Conservation (phyloP, 441 rosid species). For the Arabidopsis lyrata region DNA sequence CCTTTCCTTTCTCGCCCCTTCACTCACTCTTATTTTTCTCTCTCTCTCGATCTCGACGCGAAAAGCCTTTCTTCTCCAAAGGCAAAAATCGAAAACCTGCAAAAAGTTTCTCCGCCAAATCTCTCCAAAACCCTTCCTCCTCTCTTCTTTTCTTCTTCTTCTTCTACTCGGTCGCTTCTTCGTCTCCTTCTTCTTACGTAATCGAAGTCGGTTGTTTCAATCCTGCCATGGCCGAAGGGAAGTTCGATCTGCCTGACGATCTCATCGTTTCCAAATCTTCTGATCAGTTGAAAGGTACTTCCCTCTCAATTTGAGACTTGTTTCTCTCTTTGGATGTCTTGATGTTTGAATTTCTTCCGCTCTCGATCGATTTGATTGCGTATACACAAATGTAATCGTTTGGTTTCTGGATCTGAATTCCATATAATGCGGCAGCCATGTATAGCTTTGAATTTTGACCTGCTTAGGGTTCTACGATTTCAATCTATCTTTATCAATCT, state of each 20-base stretch:
- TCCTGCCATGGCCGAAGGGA: slow-evolving; percentile 67
- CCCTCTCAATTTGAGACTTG: background rate
- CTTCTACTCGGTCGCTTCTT: slow-evolving; percentile 2
- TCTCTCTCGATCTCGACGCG: slow-evolving; percentile 31
- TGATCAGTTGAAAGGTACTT: slow-evolving; percentile 70
- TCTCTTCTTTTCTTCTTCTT: slow-evolving; percentile 34
- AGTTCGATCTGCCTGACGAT: slow-evolving; percentile 86
- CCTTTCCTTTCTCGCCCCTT: slow-evolving; percentile 29
- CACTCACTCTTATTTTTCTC: slow-evolving; percentile 16
- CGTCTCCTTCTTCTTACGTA: slow-evolving; percentile 8
- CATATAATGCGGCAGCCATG: slow-evolving; percentile 5
- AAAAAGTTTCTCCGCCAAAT: slow-evolving; percentile 31
- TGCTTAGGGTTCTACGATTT: slow-evolving; percentile 28
- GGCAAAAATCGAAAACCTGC: slow-evolving; percentile 27
- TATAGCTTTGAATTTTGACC: slow-evolving; percentile 11
- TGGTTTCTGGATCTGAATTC: slow-evolving; percentile 36
- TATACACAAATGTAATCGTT: slow-evolving; percentile 9
- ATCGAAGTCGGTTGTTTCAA: slow-evolving; percentile 30
- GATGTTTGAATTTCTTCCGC: background rate
- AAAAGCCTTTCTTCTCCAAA: slow-evolving; percentile 27
- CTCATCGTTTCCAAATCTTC: slow-evolving; percentile 64
- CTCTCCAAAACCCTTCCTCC: slow-evolving; percentile 32
- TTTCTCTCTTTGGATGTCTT: background rate
- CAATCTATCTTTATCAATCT: slow-evolving; percentile 16
- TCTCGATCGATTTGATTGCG: slow-evolving; percentile 23